A percentile compares a stretch with the other conserved stretches of the same genome.
Evolutionary conservation across 2,329 filamentous ascomycete species (phyloP).

Genomic region (Aspergillus ibericus): DNA sequence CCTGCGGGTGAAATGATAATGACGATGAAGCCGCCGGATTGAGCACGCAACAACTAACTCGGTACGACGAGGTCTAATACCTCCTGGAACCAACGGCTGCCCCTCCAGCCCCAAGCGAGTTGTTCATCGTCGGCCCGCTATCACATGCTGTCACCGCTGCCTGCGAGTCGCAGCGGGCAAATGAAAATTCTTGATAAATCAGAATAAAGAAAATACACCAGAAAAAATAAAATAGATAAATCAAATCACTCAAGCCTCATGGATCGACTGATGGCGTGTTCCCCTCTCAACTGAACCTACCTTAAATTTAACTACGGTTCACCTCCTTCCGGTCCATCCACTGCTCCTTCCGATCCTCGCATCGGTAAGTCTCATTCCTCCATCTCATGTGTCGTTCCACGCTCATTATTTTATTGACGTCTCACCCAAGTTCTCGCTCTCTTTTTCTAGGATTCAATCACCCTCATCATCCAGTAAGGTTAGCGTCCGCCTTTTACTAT

Average conservation of each 20-base stretch:
- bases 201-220: background rate
- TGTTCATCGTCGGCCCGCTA: slow-evolving; percentile 15
- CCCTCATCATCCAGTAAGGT: background rate
- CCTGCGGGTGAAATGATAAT: slow-evolving; percentile 2
- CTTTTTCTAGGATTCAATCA: background rate
- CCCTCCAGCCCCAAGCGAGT: slow-evolving; percentile 1
- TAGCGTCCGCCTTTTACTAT: background rate
- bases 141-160: slow-evolving; percentile 23
- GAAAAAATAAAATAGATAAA: background rate
- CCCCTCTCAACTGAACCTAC: slow-evolving; percentile 9
- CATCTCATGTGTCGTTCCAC: background rate
- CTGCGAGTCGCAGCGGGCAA: slow-evolving; percentile 2
- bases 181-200: background rate
- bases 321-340: slow-evolving; percentile 11
- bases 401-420: background rate
- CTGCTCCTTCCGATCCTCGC: slow-evolving; percentile 1
- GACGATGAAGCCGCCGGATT: background rate
- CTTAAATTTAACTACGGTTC: slow-evolving; percentile 17
- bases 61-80: slow-evolving; percentile 7
- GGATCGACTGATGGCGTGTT: slow-evolving; percentile 3
- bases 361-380: background rate
- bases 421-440: background rate
- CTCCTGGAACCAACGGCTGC: slow-evolving; percentile 7
- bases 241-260: slow-evolving; percentile 1
- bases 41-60: background rate